Evolutionary conservation across 805 yeast species (phyloP), one percentile per base, ranked within the genome.

Genomic region (Candida glaebosa): DNA sequence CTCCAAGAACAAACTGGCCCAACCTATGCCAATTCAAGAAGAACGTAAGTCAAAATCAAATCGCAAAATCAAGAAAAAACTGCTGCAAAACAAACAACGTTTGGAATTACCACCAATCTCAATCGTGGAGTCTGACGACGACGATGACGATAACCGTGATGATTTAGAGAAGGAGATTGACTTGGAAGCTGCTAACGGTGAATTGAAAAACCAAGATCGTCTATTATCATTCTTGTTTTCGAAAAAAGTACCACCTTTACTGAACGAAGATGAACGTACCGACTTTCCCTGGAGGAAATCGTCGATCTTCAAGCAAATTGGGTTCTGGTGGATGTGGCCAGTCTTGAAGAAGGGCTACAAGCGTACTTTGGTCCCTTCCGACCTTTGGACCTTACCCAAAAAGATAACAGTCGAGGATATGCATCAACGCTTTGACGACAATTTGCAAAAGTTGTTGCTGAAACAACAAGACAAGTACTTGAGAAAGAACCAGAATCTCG

Each of bases 271-370:
- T 2, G 81, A 79, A 45, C 57, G 86, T 41, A 53, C 42, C 10
- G 53, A 49, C 4, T 79, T 65, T 52, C 85, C 84, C 0, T 63
- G 57, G 39, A 44, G 51, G 20, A 48, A 53, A 8, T 65, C 73
- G 12, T 72, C 71, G 39, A 31, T 59, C 22, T 5, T 79, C 8
- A 68, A 72, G 9, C 62, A 61, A 48, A 36, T 69, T 0, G 75
- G 80, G 50, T 79, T 84, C 56, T 73, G 82, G 78, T 86, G 91
- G 90, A 60, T 85, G 35, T 52, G 61, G 18, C 89, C 89, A 0
- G 51, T 85, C 31, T 61, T 86, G 68, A 63, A 60, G 12, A 74
- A 76, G 5, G 93, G 95, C 5, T 85, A 85, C 58, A 81, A 79
- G 57, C 70, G 93, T 53, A 83, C 90, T 0, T 61, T 86, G 34